Conservation (phyloP, 106 monocot species). For the Iris macrosiphon region DNA sequence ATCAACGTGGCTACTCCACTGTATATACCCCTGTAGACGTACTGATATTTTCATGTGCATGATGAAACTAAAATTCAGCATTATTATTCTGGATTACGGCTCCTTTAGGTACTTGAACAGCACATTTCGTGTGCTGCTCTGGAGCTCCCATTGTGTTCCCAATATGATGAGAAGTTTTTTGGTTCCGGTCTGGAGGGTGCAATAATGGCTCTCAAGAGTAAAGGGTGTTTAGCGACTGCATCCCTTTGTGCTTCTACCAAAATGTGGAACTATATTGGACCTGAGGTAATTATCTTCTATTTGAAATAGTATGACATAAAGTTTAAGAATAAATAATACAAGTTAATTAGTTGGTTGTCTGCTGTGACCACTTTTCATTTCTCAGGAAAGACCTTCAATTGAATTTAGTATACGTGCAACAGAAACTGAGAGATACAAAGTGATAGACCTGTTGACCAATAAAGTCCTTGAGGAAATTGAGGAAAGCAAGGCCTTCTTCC, state of each 20-base stretch:
- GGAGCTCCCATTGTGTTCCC: constrained; percentile 63
- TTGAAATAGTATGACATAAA: neutral
- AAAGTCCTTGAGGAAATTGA: constrained; percentile 88
- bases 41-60: neutral
- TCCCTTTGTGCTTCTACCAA: constrained; percentile 23
- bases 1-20: no score
- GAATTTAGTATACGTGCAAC: constrained; percentile 68
- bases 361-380: neutral
- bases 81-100: neutral
- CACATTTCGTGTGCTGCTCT: constrained; percentile 86
- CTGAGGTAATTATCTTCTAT: constrained; percentile 43
- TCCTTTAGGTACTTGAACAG: constrained; percentile 62
- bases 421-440: constrained; percentile 66
- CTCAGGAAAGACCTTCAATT: constrained; percentile 53
- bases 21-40: neutral
- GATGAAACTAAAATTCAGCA: neutral
- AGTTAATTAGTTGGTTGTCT: neutral
- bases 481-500: constrained; percentile 89
- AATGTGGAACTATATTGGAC: constrained; percentile 74
- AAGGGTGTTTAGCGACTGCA: constrained; percentile 44
- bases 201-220: constrained; percentile 40
- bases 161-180: constrained; percentile 81
- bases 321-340: constrained; percentile 1
- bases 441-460: constrained; percentile 44
- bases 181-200: constrained; percentile 40